phyloP scores from a whole-genome alignment of 2,329 filamentous ascomycete species.

The Fusarium brachygibbosum region DNA sequence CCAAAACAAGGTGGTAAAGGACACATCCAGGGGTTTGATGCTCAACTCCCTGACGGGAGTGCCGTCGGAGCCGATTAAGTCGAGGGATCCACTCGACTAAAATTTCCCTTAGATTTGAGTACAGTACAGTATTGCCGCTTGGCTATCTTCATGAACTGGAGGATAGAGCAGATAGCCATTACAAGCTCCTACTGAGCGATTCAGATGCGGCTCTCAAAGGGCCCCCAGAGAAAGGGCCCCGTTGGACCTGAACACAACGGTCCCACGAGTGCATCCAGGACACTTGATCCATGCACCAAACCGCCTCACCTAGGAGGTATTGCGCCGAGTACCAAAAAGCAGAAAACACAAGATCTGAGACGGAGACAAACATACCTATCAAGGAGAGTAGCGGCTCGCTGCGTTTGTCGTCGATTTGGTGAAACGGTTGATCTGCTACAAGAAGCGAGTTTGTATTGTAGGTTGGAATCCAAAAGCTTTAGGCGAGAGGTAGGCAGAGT shows the following conservation, averaged over 20 bases:
- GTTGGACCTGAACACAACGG: slow-evolving; percentile 36
- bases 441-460: slow-evolving; percentile 32
- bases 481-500: slow-evolving; percentile 36
- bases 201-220: slow-evolving; percentile 29
- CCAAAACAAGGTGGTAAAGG: slow-evolving; percentile 43
- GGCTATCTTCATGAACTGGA: background rate
- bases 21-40: slow-evolving; percentile 47
- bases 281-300: slow-evolving; percentile 52
- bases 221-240: slow-evolving; percentile 16
- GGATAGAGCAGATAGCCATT: background rate
- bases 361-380: slow-evolving; percentile 47
- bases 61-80: slow-evolving; percentile 51
- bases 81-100: slow-evolving; percentile 50
- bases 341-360: slow-evolving; percentile 43
- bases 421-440: slow-evolving; percentile 40
- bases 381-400: slow-evolving; percentile 31
- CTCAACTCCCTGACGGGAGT: slow-evolving; percentile 48
- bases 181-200: slow-evolving; percentile 1
- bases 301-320: slow-evolving; percentile 49
- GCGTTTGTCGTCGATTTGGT: slow-evolving; percentile 43
- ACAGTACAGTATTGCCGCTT: background rate
- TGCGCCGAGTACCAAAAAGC: slow-evolving; percentile 45
- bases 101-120: slow-evolving; percentile 50
- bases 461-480: background rate
- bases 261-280: slow-evolving; percentile 43